Evolutionary conservation across 2,329 filamentous ascomycete genomes (phyloP), one percentile per base, ranked within the genome.

Genomic region (Hypocrella siamensis): DNA sequence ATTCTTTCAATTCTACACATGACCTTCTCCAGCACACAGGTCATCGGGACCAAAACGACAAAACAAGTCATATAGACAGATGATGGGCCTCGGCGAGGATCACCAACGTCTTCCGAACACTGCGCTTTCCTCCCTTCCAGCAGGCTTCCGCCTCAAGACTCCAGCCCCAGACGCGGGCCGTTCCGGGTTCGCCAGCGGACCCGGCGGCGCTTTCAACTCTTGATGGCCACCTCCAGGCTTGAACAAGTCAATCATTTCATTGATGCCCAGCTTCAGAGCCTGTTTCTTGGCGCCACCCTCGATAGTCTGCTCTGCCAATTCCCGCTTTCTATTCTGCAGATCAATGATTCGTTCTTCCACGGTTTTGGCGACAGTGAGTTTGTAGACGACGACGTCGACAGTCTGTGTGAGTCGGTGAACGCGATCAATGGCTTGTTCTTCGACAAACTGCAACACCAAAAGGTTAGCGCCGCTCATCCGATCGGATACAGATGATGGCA

Each of bases 381-480:
- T 92, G 64, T 93, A 98, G 40, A 98, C 84, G 34, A 88, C 74
- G 21, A 98, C 90, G 48, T 96, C 86, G 26, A 88, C 69, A 2
- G 84, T 94, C 56, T 98, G 90, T 26, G 93, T 96, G 32, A 98
- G 77, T n/a, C 90, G 84, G 52, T 98, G 90, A 17, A 98, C 90
- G 33, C 90, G 84, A 55, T 98, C 90, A 44, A 98, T 98, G 30
- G 90, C 90, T 63, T 98, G 90, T 53, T 98, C 90, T 61, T 98
- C 90, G 21, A 98, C 84, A 48, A 98, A 98, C 70, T 82, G 43
- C n/a, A 34, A 18, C 33, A 27, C 19, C n/a, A n/a, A n/a, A n/a
- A n/a, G n/a, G n/a, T n/a, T n/a, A n/a, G n/a, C n/a, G n/a, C n/a
- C n/a, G n/a, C n/a, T n/a, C n/a, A n/a, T n/a, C n/a, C n/a, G n/a